Base-by-base conservation (phyloP, 2,329 filamentous ascomycete species). In the Akanthomyces dipterigenus region DNA sequence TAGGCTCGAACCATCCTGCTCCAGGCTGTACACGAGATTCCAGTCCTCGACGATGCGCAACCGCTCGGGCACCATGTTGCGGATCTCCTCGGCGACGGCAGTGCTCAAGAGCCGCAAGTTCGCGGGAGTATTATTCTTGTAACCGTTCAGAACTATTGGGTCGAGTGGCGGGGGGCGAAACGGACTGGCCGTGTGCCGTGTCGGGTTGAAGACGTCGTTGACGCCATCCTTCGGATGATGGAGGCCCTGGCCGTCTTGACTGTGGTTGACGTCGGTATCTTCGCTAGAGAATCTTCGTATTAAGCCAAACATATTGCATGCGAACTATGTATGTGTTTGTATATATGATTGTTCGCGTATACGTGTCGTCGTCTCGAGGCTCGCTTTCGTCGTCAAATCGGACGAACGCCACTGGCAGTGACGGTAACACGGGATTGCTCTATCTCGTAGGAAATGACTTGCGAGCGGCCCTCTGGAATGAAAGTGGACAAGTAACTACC, bases 91-190 rank as follows among this genome's bases (percentile, higher is more conserved):
- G 3, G 93, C 95, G 34, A 98, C 78, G 12, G 86, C 82, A 55
- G 80, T 78, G 20, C 82, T 88, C 61, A 99, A 80, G 58, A 98
- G 78, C 66, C 85, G 83, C 51, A 85, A 86, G 40, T 80, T 81
- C 20, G 76, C 67, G 20, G 80, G 76, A 3, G 88, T 91, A 67
- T 80, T 81, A 1, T 79, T 76, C 62, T 80, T 78, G 73, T 88
- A 91, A 42, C 89, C 89, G 24, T 78, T 75, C 40, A 98, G 81
- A 5, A 82, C 79, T 24, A 98, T 76, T 0, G 93, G 91, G 61
- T 93, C 93, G 55, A 98, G 83, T 0, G 93, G 93, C 12, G 93
- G 93, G 1, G 92, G 91, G 67, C 92, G 89, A 73, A 96, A 92
- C 1, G 91, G 92, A 14, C 89, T 92, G 7, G 84, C 82, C 58